These are phyloP conservation scores for Macrolepiota albuminosa DNA, from an alignment of 768 basidiomycete species.

Conservation along the genomic window DNA sequence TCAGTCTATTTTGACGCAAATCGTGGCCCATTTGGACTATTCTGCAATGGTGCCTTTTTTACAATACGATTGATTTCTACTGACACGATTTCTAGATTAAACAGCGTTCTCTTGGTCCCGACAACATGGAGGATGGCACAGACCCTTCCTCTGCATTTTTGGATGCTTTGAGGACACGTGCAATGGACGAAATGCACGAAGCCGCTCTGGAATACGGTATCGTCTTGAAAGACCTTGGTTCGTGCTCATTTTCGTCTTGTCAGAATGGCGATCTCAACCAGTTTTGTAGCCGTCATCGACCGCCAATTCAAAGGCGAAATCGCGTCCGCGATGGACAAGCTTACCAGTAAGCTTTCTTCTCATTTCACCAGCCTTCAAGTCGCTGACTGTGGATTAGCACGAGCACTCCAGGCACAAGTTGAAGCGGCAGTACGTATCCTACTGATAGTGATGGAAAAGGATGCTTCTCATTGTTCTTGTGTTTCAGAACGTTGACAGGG, in stretches of 20 bases:
- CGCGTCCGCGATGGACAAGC: constrained; percentile 78
- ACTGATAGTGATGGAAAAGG: neutral
- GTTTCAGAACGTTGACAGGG: constrained; percentile 72
- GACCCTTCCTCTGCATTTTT: constrained; percentile 75
- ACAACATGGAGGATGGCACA: constrained; percentile 64
- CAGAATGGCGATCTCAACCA: neutral
- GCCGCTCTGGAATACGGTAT: constrained; percentile 85
- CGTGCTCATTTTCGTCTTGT: constrained; percentile 7
- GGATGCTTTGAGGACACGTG: constrained; percentile 74
- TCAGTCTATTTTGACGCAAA: constrained; percentile 82
- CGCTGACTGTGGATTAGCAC: constrained; percentile 32
- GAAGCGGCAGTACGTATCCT: constrained; percentile 64
- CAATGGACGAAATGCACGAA: constrained; percentile 83
- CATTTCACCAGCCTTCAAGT: neutral
- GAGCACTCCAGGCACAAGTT: constrained; percentile 82
- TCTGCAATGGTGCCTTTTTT: constrained; percentile 33
- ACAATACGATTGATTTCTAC: neutral
- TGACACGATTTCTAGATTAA: constrained; percentile 47
- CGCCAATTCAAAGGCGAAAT: constrained; percentile 89
- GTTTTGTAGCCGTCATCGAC: constrained; percentile 69
- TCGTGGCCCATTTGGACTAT: constrained; percentile 69
- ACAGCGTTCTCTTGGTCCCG: constrained; percentile 74
- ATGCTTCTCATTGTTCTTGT: neutral
- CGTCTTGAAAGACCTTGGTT: constrained; percentile 72
- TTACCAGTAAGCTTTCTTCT: constrained; percentile 39